Percentiles rank a stretch among this genome's conserved stretches.
Conservation (phyloP, 768 basidiomycete genomes). For the Amanita thiersii region DNA sequence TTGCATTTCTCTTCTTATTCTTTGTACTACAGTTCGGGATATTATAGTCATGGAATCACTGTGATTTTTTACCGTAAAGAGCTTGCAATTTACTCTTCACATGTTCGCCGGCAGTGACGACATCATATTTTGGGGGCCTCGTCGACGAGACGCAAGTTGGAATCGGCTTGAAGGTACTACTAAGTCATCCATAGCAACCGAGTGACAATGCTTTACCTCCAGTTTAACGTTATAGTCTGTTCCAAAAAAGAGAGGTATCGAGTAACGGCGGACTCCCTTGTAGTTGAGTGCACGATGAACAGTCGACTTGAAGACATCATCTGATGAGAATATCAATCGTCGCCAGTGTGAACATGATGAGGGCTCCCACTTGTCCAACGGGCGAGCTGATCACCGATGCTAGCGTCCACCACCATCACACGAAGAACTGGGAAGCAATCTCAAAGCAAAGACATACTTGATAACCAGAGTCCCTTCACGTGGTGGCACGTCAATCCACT, state of each 20-base stretch:
- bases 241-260: not conserved
- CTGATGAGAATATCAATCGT: not conserved
- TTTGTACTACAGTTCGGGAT: no score
- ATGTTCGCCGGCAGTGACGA: not conserved
- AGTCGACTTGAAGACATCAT: not conserved
- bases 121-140: not conserved
- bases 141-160: not conserved
- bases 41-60: no score
- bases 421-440: no score
- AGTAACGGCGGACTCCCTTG: not conserved
- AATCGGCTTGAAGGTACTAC: not conserved
- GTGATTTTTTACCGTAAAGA: no score
- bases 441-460: constrained; percentile 1
- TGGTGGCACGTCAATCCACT: constrained; percentile 1
- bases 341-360: not conserved
- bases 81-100: no score
- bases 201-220: not conserved
- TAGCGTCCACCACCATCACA: not conserved
- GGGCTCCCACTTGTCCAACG: not conserved
- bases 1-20: no score
- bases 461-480: not conserved
- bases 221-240: not conserved
- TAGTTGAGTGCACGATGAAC: not conserved
- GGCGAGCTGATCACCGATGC: not conserved
- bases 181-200: no score